Evolutionary conservation across 768 basidiomycete species (phyloP).

Genomic region (Tylopilus intermedius): DNA sequence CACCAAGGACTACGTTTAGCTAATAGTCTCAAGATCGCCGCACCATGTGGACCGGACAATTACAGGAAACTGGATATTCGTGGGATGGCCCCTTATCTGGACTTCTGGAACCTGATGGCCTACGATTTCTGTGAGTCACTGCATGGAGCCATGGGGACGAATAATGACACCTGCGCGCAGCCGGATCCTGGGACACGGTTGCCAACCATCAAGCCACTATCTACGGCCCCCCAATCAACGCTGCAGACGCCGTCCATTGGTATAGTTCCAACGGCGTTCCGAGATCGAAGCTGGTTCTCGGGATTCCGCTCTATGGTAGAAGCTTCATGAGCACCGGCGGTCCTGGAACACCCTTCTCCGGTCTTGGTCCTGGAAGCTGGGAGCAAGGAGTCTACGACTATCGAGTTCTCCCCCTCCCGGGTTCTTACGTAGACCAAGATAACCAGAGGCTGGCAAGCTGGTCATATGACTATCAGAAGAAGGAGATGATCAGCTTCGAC

Average conservation of each 20-base stretch:
- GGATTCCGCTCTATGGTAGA: conserved; percentile 90
- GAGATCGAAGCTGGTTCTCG: conserved; percentile 78
- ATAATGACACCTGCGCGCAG: conserved; percentile 33
- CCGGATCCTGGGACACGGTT: conserved; percentile 69
- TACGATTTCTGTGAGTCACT: conserved; percentile 68
- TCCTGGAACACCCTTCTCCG: conserved; percentile 72
- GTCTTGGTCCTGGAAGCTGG: conserved; percentile 86
- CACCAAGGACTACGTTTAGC: neutral
- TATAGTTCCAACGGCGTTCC: conserved; percentile 70
- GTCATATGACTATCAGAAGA: conserved; percentile 68
- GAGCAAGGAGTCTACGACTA: conserved; percentile 92
- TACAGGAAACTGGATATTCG: conserved; percentile 72
- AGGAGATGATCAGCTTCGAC: conserved; percentile 84
- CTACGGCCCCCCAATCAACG: conserved; percentile 61
- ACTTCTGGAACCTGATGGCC: conserved; percentile 98
- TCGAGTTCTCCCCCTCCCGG: conserved; percentile 77
- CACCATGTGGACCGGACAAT: conserved; percentile 86
- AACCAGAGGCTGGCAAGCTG: conserved; percentile 70
- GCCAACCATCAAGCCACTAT: conserved; percentile 87
- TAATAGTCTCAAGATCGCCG: conserved; percentile 60
- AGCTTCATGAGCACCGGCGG: conserved; percentile 84
- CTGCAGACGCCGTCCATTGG: conserved; percentile 59
- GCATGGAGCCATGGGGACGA: neutral
- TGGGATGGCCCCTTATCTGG: conserved; percentile 85
- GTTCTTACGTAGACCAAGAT: conserved; percentile 62